Conservation (phyloP, 2,329 filamentous ascomycete genomes). For the Amylocarpus encephaloides region DNA sequence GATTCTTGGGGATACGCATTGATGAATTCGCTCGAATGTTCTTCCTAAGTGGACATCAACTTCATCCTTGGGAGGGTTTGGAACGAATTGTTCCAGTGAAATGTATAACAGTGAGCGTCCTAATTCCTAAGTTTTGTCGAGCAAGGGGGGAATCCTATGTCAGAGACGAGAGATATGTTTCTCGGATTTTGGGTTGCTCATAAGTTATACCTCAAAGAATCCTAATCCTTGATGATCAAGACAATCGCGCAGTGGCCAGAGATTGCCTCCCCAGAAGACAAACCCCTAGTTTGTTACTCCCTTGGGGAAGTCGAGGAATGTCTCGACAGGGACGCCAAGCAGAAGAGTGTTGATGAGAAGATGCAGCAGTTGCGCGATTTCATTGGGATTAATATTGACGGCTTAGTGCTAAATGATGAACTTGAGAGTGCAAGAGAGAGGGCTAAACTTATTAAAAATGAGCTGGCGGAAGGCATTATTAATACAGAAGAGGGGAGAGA, state of each 20-base stretch:
- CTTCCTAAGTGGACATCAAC: no score
- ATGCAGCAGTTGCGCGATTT: conserved; percentile 6
- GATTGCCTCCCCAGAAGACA: conserved; percentile 5
- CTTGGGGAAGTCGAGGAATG: conserved; percentile 2
- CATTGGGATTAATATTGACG: conserved; percentile 5
- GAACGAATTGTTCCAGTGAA: no score
- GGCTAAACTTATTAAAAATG: conserved; percentile 1
- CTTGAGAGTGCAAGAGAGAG: conserved; percentile 1
- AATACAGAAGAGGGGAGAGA: conserved; percentile 2
- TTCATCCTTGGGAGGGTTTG: no score
- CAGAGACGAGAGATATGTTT: no score
- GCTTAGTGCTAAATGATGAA: background rate
- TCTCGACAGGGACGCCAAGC: conserved; percentile 9
- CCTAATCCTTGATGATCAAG: no score
- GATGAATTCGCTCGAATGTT: no score
- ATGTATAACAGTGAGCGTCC: no score
- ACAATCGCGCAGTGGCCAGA: conserved; percentile 16
- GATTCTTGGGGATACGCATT: no score
- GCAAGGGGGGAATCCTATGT: no score
- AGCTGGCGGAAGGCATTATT: background rate
- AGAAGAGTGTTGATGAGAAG: conserved; percentile 6
- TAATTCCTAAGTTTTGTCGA: no score
- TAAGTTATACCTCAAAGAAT: no score
- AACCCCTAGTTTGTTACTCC: background rate
- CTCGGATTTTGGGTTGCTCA: no score